Percentiles rank a stretch among this genome's conserved stretches.
These are phyloP conservation scores for Pseudopyricularia cyperi DNA, from an alignment of 2,329 filamentous ascomycete species.

Conservation along the genomic window DNA sequence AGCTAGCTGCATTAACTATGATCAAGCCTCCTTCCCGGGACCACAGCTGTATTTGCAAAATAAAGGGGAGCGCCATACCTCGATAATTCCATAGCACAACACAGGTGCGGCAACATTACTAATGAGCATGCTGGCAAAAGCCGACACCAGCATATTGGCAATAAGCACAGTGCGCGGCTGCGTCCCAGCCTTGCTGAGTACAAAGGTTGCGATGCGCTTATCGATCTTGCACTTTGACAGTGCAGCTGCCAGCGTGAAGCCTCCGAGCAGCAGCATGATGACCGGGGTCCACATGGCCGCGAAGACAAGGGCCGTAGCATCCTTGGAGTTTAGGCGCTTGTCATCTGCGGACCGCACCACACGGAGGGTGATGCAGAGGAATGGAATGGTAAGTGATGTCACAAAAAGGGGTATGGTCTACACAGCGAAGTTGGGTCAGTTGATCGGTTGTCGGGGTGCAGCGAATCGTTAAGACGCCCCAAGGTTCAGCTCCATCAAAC, in stretches of 20 bases:
- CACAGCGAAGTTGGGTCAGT: neutral
- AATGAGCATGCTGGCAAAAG: constrained; percentile 97
- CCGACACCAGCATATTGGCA: constrained; percentile 98
- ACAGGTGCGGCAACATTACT: constrained; percentile 97
- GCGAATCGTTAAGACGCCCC: neutral
- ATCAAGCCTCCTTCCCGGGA: too few species aligned
- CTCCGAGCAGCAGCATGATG: constrained; percentile 93
- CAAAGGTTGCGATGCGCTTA: constrained; percentile 90
- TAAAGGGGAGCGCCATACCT: constrained; percentile 42
- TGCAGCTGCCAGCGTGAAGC: constrained; percentile 90
- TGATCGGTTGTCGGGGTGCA: neutral
- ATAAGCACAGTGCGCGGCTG: constrained; percentile 77
- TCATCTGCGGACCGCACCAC: constrained; percentile 72
- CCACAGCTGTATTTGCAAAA: too few species aligned
- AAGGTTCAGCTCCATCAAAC: neutral
- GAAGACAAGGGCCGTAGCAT: constrained; percentile 75
- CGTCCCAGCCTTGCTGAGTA: constrained; percentile 91
- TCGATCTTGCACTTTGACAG: constrained; percentile 96
- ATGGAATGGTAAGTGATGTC: constrained; percentile 85
- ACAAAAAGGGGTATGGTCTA: constrained; percentile 93
- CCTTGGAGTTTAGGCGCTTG: constrained; percentile 61
- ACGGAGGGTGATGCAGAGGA: constrained; percentile 74
- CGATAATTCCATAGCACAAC: constrained; percentile 93
- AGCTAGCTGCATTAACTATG: constrained; percentile 2
- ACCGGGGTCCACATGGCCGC: constrained; percentile 98